Conservation (phyloP, 495 filamentous ascomycete genomes). For the Talaromyces trachyspermus region DNA sequence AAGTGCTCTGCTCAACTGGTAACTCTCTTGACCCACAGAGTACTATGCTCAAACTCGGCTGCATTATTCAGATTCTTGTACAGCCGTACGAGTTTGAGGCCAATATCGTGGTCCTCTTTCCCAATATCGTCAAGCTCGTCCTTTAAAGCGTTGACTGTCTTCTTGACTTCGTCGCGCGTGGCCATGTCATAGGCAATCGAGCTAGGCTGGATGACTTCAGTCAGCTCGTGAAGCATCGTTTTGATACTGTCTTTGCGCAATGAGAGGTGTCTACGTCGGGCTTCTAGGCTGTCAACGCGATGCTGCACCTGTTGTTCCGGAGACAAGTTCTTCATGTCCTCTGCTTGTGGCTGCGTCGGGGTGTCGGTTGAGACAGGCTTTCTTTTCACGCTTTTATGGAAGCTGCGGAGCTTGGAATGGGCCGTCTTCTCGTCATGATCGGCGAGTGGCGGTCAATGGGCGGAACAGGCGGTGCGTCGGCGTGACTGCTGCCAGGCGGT, state of each 20-base stretch:
- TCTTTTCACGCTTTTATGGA: conserved; percentile 37
- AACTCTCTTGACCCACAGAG: conserved; percentile 75
- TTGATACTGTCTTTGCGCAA: conserved; percentile 63
- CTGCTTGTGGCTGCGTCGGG: conserved; percentile 39
- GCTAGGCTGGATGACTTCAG: conserved; percentile 49
- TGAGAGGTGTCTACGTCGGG: conserved; percentile 55
- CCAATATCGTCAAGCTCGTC: conserved; percentile 71
- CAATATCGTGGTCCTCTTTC: conserved; percentile 78
- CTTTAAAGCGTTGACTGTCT: conserved; percentile 60
- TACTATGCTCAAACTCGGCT: conserved; percentile 61
- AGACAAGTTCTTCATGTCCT: conserved; percentile 47
- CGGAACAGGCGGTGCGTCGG: conserved; percentile 26
- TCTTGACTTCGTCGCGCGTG: conserved; percentile 61
- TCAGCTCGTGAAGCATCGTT: conserved; percentile 66
- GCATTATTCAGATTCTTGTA: conserved; percentile 70
- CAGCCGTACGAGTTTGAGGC: conserved; percentile 71
- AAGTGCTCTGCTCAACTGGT: conserved; percentile 44
- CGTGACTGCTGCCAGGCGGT: conserved; percentile 33
- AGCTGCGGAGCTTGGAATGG: conserved; percentile 32
- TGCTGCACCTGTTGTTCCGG: conserved; percentile 50
- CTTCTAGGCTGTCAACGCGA: conserved; percentile 60
- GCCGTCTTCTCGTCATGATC: conserved; percentile 43
- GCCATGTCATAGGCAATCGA: conserved; percentile 50
- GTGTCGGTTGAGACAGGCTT: conserved; percentile 49
- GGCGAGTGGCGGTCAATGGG: conserved; percentile 24